phyloP scores from a whole-genome alignment of 148 eudicot genomes.

The Nepenthes gracilis region DNA sequence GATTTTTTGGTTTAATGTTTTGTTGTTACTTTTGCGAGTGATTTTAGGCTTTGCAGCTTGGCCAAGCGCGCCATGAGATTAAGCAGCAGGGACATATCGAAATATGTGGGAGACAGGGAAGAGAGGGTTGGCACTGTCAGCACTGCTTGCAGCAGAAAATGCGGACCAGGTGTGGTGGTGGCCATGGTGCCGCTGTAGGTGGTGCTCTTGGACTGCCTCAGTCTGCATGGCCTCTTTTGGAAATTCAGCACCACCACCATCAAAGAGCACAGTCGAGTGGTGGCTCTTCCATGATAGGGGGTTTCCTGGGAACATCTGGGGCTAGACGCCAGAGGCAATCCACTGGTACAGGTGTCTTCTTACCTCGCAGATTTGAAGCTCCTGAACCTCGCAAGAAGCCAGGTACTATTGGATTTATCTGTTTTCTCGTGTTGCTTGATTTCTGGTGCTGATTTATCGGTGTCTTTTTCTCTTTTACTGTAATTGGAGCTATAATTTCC shows the following conservation, averaged over 20 bases:
- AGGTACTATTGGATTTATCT: constrained; percentile 20
- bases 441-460: background rate
- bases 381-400: constrained; percentile 39
- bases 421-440: background rate
- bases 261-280: background rate
- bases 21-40: background rate
- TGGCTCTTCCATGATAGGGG: constrained; percentile 9
- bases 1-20: background rate
- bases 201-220: constrained; percentile 20
- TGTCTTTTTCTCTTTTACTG: background rate
- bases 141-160: background rate
- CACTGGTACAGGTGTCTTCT: constrained; percentile 73
- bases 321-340: constrained; percentile 30
- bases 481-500: background rate
- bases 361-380: constrained; percentile 37
- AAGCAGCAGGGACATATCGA: constrained; percentile 13
- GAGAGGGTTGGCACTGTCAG: constrained; percentile 13
- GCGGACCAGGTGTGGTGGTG: background rate
- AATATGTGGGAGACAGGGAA: constrained; percentile 14
- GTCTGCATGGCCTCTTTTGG: constrained; percentile 36
- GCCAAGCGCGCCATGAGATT: constrained; percentile 12
- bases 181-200: too few species aligned
- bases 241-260: constrained; percentile 2
- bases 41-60: constrained; percentile 7
- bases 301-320: constrained; percentile 13